phyloP scores from a whole-genome alignment of 1,284 basidiomycete species.

The Vanrija sp. region DNA sequence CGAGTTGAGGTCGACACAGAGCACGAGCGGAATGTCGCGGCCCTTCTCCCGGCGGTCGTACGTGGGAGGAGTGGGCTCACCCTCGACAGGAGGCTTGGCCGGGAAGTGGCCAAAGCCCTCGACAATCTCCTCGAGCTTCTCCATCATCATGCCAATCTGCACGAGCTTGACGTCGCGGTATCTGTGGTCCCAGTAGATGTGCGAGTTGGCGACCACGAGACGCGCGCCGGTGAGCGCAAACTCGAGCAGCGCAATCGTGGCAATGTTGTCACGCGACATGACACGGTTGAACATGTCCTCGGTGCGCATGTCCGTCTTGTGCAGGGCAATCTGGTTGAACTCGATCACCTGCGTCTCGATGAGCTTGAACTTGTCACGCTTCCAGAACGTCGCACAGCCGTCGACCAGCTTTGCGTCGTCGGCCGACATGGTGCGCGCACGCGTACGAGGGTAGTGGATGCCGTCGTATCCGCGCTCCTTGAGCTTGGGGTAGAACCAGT shows the following conservation, averaged over 20 bases:
- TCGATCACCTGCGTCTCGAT: conserved; percentile 94
- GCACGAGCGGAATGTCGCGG: conserved; percentile 79
- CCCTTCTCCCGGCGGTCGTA: conserved; percentile 40
- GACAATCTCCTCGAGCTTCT: conserved; percentile 87
- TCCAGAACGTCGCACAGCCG: conserved; percentile 97
- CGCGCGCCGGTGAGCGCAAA: conserved; percentile 80
- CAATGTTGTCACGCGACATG: conserved; percentile 92
- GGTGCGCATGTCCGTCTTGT: conserved; percentile 91
- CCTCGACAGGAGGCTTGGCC: conserved; percentile 16
- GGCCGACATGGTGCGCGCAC: conserved; percentile 89
- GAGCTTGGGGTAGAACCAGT: conserved; percentile 80
- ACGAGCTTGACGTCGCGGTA: conserved; percentile 97
- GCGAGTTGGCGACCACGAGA: conserved; percentile 83
- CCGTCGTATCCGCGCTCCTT: conserved; percentile 81
- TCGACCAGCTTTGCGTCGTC: conserved; percentile 84
- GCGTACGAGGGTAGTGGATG: conserved; percentile 87
- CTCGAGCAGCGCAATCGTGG: conserved; percentile 82
- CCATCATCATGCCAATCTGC: conserved; percentile 85
- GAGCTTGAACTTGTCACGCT: conserved; percentile 81
- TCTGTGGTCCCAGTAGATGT: conserved; percentile 90
- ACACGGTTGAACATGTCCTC: conserved; percentile 99
- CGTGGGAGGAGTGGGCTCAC: conserved; percentile 30
- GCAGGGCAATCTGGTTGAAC: conserved; percentile 89
- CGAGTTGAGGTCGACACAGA: conserved; percentile 96
- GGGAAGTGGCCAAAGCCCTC: conserved; percentile 80